Base-by-base conservation (phyloP, 306 rosid genomes). In the Sicyos edulis region DNA sequence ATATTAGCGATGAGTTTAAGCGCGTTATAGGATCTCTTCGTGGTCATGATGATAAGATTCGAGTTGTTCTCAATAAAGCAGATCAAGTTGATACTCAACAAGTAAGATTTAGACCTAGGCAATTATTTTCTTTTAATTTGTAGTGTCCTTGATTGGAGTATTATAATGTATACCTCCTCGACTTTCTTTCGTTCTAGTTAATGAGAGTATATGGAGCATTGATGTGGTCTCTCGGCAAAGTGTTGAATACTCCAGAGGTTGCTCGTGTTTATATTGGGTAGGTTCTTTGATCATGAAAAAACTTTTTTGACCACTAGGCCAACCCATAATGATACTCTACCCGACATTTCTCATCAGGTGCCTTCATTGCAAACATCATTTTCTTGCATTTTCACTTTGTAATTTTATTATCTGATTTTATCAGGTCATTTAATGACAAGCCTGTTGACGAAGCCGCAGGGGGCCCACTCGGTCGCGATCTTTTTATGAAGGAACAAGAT, bases 151-250 rank as follows among this genome's bases (percentile, higher is more conserved):
- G 20, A 8, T 15, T 24, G 45, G 53, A 65, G 34, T 52, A 65
- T 11, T 65, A 65, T 65, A 65, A 65, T 44, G 53, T 44, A 5
- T 11, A 19, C 17, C n/a, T 44, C 49, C 75, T 59, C 62, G 15
- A 62, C 53, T 42, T 55, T 42, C 72, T 4, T 15, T 60, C 34
- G 12, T 74, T 32, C 32, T 26, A 91, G 99, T 89, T 93, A 66
- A 93, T 93, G 99, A 88, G 99, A 80, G 97, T 93, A n/a, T 93
- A 91, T 78, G 97, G 96, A 82, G 99, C 97, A 0, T 82, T 93
- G 81, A 93, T 93, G 99, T 93, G 99, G 99, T 93, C 97, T 4
- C 76, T 93, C 63, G 97, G 97, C 50, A 93, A 91, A 75, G 96
- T 93, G 51, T 22, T 91, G 74, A 93, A 86, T 71, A 93, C 92